Conservation (phyloP, 1,284 basidiomycete species). For the Mycosarcoma maydis region DNA sequence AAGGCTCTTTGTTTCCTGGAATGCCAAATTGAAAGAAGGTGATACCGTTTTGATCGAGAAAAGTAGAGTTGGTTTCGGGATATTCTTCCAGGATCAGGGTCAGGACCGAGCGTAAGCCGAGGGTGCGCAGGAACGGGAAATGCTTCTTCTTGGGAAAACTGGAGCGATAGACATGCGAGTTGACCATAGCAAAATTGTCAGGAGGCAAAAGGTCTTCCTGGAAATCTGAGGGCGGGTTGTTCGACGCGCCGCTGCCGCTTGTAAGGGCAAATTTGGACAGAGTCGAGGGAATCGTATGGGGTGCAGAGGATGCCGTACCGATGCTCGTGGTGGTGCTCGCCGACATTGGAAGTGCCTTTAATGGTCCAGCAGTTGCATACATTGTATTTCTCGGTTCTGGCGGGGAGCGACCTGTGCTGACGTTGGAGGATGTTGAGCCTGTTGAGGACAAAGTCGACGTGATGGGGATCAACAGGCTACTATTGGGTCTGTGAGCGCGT, state of each 20-base stretch:
- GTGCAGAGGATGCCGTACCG: not conserved
- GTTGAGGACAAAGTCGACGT: slow-evolving; percentile 28
- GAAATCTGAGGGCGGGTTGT: slow-evolving; percentile 4
- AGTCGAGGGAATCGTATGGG: not conserved
- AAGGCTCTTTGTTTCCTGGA: slow-evolving; percentile 71
- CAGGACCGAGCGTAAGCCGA: slow-evolving; percentile 71
- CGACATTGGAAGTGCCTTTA: slow-evolving; percentile 16
- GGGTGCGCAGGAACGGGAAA: slow-evolving; percentile 71
- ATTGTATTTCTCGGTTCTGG: not conserved
- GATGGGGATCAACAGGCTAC: slow-evolving; percentile 2
- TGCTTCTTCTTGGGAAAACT: slow-evolving; percentile 71
- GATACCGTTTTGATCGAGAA: slow-evolving; percentile 68
- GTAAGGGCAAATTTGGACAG: slow-evolving; percentile 3
- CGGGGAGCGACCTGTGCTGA: not conserved
- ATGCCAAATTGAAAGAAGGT: slow-evolving; percentile 71
- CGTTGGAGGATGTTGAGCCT: slow-evolving; percentile 22
- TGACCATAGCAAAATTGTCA: slow-evolving; percentile 68
- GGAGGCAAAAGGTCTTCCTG: slow-evolving; percentile 59
- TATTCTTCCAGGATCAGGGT: slow-evolving; percentile 71
- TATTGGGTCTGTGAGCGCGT: slow-evolving; percentile 1
- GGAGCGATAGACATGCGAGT: slow-evolving; percentile 70
- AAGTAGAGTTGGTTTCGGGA: slow-evolving; percentile 70
- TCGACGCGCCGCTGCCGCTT: slow-evolving; percentile 2
- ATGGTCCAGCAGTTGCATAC: not conserved
- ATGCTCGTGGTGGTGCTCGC: slow-evolving; percentile 15